Base-by-base conservation (phyloP, 2,329 filamentous ascomycete genomes). In the Keithomyces neogunnii region DNA sequence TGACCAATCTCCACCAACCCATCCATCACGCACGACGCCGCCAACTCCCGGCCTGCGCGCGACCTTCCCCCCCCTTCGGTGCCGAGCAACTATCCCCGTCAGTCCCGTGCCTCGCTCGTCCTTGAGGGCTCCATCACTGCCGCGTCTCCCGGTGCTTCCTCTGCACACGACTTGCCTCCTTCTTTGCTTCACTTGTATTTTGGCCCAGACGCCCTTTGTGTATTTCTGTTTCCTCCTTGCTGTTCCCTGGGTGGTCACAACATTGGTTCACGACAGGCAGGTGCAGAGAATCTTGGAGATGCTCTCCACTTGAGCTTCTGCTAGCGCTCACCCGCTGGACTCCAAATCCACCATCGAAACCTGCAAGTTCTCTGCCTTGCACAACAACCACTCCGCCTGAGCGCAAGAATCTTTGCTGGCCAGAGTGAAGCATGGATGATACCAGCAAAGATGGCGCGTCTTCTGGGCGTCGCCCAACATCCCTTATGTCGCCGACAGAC, bases 401-500 rank as follows among this genome's bases (percentile, higher is more conserved):
- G 29, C 47, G 46, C 48, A 29, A 45, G 43, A 49, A 51, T 19
- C 50, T 36, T 47, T 48, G 36, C 38, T 53, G 55, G 46, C 50
- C 47, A 30, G 19, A 26, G 52, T 52, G 38, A 59, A 62, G 50
- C 60, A 79, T 78, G 76, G 75, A 77, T 63, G 65, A 72, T 36
- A 62, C 68, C 40, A 57, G 58, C 45, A 60, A 60, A 51, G 65
- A 66, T 45, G 61, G 57, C 54, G 59, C 65, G 54, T 68, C 65
- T 53, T 62, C 60, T 56, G 66, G 66, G 52, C 71, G 68, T 53
- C 65, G 68, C 38, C 62, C 61, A 43, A 65, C 70, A 45, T 58
- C 62, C 56, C 58, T 66, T 53, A 57, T 73, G 52, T 76, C 78
- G 49, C 75, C 79, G 13, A 75, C 74, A 47, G 76, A 81, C 55